Evolutionary conservation across 1,139 yeast genomes (phyloP).

Genomic region (Diutina rugosa): DNA sequence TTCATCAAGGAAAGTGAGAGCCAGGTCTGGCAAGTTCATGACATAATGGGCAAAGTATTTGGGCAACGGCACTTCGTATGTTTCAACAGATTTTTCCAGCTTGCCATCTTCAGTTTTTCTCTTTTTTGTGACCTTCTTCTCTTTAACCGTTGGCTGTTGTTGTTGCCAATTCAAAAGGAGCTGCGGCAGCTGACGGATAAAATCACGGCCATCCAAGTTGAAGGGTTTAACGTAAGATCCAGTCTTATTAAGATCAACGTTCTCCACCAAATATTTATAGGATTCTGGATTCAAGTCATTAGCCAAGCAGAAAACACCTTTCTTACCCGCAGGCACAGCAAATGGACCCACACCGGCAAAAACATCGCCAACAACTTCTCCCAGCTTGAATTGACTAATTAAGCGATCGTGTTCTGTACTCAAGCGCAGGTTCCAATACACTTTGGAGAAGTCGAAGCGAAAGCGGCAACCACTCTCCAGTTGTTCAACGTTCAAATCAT

Average conservation of each 20-base stretch:
- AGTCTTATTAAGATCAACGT: constrained; percentile 55
- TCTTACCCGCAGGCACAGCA: constrained; percentile 91
- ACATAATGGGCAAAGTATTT: constrained; percentile 58
- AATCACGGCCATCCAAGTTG: constrained; percentile 75
- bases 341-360: constrained; percentile 99
- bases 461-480: constrained; percentile 80
- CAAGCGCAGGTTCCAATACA: constrained; percentile 93
- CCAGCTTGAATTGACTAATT: constrained; percentile 43
- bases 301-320: constrained; percentile 67
- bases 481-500: constrained; percentile 70
- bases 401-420: constrained; percentile 89
- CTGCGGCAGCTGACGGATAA: constrained; percentile 50
- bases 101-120: constrained; percentile 16
- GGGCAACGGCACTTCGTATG: constrained; percentile 36
- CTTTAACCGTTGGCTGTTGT: constrained; percentile 12
- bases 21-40: constrained; percentile 94
- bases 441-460: constrained; percentile 80
- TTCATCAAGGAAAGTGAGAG: constrained; percentile 71
- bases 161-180: constrained; percentile 31
- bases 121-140: constrained; percentile 16
- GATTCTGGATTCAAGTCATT: constrained; percentile 91
- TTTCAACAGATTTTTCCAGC: constrained; percentile 10
- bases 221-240: constrained; percentile 43
- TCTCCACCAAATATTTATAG: constrained; percentile 52
- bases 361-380: constrained; percentile 81